A percentile compares a stretch with the other conserved stretches of the same genome.
Conservation (phyloP, 2,329 filamentous ascomycete genomes). For the Microcyclospora pomicola region DNA sequence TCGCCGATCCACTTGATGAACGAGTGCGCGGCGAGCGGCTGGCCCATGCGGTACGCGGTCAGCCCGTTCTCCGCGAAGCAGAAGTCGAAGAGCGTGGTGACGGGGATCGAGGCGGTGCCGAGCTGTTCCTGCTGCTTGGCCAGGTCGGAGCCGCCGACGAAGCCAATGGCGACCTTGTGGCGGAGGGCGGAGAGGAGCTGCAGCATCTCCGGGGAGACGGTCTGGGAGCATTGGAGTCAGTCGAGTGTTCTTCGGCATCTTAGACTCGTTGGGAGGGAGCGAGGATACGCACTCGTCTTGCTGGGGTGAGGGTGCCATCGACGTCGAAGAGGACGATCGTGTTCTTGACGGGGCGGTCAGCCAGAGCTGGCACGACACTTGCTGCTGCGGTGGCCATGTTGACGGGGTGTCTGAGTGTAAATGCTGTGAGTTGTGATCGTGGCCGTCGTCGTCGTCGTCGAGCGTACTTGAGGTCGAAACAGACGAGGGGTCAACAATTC, state of each 20-base stretch:
- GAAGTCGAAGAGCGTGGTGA: conserved; percentile 87
- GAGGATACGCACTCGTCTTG: conserved; percentile 50
- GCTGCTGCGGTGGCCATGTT: conserved; percentile 25
- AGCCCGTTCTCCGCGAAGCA: conserved; percentile 96
- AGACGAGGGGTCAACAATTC: too few relatives aligned
- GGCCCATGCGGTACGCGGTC: conserved; percentile 73
- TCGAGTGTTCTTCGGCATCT: neutral
- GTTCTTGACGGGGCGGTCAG: conserved; percentile 75
- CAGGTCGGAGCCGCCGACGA: conserved; percentile 84
- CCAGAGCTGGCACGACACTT: conserved; percentile 55
- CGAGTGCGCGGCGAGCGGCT: conserved; percentile 59
- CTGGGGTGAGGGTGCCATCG: conserved; percentile 76
- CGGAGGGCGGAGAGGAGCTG: conserved; percentile 64
- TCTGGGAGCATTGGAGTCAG: conserved; percentile 8
- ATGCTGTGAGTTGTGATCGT: neutral
- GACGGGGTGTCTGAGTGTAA: conserved; percentile 2
- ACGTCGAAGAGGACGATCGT: conserved; percentile 95
- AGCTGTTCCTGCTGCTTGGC: conserved; percentile 94
- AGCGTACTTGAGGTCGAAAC: neutral
- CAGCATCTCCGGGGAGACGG: conserved; percentile 68
- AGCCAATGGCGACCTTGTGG: conserved; percentile 78
- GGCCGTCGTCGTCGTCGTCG: neutral
- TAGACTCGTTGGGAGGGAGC: neutral
- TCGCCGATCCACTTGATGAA: conserved; percentile 93
- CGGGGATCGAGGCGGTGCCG: conserved; percentile 51